A percentile compares a stretch with the other conserved stretches of the same genome.
phyloP scores from a whole-genome alignment of 768 basidiomycete species.

The Fibroporia radiculosa region DNA sequence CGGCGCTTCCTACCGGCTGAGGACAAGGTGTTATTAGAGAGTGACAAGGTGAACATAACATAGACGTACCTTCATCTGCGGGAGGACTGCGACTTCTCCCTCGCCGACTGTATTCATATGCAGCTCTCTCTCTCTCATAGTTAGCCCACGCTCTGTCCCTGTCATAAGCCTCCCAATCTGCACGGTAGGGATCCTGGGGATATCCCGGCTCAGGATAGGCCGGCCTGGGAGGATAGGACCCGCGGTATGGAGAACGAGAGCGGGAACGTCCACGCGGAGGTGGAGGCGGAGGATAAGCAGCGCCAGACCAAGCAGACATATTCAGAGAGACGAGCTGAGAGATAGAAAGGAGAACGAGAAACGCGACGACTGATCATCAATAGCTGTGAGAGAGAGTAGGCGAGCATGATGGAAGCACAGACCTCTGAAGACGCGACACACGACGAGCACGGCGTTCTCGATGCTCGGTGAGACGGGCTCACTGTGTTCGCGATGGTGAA shows the following conservation, averaged over 20 bases:
- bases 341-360: conserved; percentile 46
- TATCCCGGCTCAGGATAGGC: conserved; percentile 50
- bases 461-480: conserved; percentile 31
- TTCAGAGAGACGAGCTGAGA: conserved; percentile 47
- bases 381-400: conserved; percentile 64
- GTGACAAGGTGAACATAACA: not conserved
- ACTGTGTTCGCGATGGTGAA: conserved; percentile 60
- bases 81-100: conserved; percentile 74
- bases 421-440: conserved; percentile 66
- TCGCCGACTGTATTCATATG: conserved; percentile 62
- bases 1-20: conserved; percentile 68
- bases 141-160: conserved; percentile 59
- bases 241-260: conserved; percentile 65
- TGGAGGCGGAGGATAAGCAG: conserved; percentile 59
- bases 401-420: conserved; percentile 89
- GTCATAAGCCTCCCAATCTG: conserved; percentile 66
- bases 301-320: conserved; percentile 72
- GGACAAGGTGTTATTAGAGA: conserved; percentile 8
- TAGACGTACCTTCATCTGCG: conserved; percentile 49
- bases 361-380: conserved; percentile 57
- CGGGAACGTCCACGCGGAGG: conserved; percentile 71
- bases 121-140: conserved; percentile 62
- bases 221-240: conserved; percentile 45
- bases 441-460: conserved; percentile 27
- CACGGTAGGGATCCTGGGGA: conserved; percentile 50